These are phyloP conservation scores for Botrytis tulipae DNA, from an alignment of 2,329 filamentous ascomycete genomes.

Conservation along the genomic window DNA sequence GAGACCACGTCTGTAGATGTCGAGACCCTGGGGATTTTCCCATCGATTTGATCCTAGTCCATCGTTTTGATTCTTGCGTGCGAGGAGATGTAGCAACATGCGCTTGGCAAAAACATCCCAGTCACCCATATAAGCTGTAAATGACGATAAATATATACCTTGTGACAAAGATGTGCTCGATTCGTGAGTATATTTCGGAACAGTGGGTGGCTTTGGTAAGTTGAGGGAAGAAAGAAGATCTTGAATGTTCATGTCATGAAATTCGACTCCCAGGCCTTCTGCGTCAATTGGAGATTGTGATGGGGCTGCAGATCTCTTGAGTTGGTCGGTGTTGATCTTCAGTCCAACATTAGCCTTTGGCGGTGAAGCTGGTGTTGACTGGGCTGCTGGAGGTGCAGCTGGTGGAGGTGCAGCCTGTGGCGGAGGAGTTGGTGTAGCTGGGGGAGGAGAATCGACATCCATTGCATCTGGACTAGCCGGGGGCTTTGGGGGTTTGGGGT, in stretches of 20 bases:
- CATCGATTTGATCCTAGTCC: constrained; percentile 40
- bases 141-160: constrained; percentile 51
- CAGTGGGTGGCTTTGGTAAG: constrained; percentile 49
- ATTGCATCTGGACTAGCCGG: constrained; percentile 55
- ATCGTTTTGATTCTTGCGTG: constrained; percentile 47
- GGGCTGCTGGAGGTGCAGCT: neutral
- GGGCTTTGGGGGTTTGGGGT: constrained; percentile 15
- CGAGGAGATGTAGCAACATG: constrained; percentile 56
- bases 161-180: constrained; percentile 41
- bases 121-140: constrained; percentile 52
- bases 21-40: constrained; percentile 48
- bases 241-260: constrained; percentile 43
- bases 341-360: constrained; percentile 53
- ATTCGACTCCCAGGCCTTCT: constrained; percentile 40
- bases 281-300: constrained; percentile 28
- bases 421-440: neutral
- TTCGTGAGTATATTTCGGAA: constrained; percentile 36
- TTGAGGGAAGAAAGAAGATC: constrained; percentile 55
- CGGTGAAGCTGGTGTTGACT: constrained; percentile 41
- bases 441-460: constrained; percentile 59
- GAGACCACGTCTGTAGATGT: constrained; percentile 58
- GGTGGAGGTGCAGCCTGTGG: neutral
- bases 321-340: constrained; percentile 54
- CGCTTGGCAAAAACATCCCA: constrained; percentile 52
- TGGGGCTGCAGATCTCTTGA: constrained; percentile 43